Evolutionary conservation across 2,329 filamentous ascomycete species (phyloP), one percentile per base, ranked within the genome.

Genomic region (Penicillium sp.): DNA sequence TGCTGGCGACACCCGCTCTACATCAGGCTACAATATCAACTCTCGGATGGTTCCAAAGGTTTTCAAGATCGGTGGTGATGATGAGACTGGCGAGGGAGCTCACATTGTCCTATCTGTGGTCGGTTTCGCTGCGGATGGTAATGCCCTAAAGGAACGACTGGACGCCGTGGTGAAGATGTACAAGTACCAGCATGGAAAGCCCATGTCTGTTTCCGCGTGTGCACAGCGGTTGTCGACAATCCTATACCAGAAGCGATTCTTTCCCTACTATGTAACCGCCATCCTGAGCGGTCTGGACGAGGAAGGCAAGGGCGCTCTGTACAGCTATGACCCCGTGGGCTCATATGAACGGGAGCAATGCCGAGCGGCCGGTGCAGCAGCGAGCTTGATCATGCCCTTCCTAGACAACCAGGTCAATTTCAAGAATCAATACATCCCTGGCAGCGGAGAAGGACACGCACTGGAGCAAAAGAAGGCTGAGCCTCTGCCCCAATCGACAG

Each of bases 361-460:
- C 80, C 87, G 93, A 64, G 93, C 95, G 35, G 95, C 91, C 43
- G 95, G 95, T 68, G 93, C 95, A 14, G 93, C 93, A 21, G 89
- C 91, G 53, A 95, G 90, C 71, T 80, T 99, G 76, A 99, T 99
- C 78, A 99, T 97, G 90, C 95, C 95, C 1, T 99, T 99, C 83
- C 80, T 99, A 71, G 95, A 99, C 78, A 99, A 99, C 77, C 96
- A 99, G 79, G 95, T 99, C 81, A 98, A 98, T 81, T 93, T 93
- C 83, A 99, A 97, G 85, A 99, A 99, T 76, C 93, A 97, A 81
- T 96, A 96, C 74, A 83, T 95, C 55, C 92, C 93, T 11, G 90
- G 89, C 47, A 93, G 90, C 68, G 92, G 91, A 56, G 84, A 85
- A 59, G 93, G 93, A 44, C 90, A 96, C 76, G 88, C 87, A 53